A percentile compares a stretch with the other conserved stretches of the same genome.
These are phyloP conservation scores for Physaria fendleri DNA, from an alignment of 345 rosid genomes.

Conservation along the genomic window DNA sequence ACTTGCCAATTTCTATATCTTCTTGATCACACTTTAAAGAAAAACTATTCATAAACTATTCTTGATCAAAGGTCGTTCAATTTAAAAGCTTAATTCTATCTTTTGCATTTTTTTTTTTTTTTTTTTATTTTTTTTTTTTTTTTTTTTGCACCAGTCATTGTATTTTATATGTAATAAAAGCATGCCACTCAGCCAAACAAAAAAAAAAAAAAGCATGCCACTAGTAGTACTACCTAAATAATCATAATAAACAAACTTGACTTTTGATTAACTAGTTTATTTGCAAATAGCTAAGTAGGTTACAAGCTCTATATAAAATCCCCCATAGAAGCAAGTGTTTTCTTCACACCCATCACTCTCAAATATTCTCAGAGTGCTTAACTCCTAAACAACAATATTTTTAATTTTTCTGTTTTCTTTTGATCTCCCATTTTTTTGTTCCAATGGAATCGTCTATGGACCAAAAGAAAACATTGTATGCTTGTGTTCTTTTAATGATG, in stretches of 20 bases:
- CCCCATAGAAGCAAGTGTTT: slow-evolving; percentile 16
- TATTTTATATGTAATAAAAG: background rate
- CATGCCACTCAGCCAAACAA: too few species aligned
- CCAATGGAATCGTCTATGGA: slow-evolving; percentile 37
- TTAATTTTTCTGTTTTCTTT: slow-evolving; percentile 13
- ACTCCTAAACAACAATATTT: background rate
- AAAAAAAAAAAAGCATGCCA: slow-evolving; percentile 10
- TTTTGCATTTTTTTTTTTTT: slow-evolving; percentile 5
- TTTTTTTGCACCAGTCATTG: slow-evolving; percentile 8
- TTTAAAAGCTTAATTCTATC: background rate
- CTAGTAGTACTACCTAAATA: slow-evolving; percentile 22
- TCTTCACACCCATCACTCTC: slow-evolving; percentile 22
- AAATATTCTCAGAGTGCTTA: background rate
- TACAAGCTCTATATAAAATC: slow-evolving; percentile 18
- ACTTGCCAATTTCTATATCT: background rate
- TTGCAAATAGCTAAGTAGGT: slow-evolving; percentile 4
- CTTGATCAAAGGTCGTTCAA: too few species aligned
- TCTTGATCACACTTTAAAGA: too few species aligned
- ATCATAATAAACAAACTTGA: background rate
- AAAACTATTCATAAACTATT: too few species aligned
- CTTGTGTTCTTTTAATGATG: slow-evolving; percentile 27
- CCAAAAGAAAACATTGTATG: slow-evolving; percentile 26
- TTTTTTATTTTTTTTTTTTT: slow-evolving; percentile 18
- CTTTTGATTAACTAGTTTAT: slow-evolving; percentile 15
- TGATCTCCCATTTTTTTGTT: slow-evolving; percentile 4